These are phyloP conservation scores for Chaetoscypha palmicola DNA, from an alignment of 2,329 filamentous ascomycete species.

Conservation along the genomic window DNA sequence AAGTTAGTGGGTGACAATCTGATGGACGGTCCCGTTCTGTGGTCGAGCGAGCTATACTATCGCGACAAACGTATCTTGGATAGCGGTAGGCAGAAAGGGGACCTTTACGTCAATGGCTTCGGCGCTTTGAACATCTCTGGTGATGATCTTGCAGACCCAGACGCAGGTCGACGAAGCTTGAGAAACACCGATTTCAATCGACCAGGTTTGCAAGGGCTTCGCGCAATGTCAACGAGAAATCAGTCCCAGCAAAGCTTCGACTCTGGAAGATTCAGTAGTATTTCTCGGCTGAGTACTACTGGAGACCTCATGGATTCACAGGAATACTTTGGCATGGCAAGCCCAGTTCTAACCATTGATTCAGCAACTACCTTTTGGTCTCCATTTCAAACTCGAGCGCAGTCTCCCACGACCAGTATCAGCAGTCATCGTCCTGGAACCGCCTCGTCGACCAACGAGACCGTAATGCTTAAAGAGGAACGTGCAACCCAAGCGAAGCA, in stretches of 20 bases:
- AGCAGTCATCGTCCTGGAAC: constrained; percentile 58
- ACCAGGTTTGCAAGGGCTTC: constrained; percentile 49
- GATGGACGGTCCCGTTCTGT: constrained; percentile 77
- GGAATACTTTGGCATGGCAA: constrained; percentile 62
- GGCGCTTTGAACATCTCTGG: constrained; percentile 41
- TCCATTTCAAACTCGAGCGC: constrained; percentile 61
- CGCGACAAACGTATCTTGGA: constrained; percentile 58
- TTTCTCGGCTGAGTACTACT: constrained; percentile 44
- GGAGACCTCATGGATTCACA: constrained; percentile 63
- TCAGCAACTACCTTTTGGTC: constrained; percentile 84
- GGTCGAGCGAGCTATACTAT: constrained; percentile 84
- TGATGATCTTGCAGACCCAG: constrained; percentile 32
- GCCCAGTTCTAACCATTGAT: constrained; percentile 65
- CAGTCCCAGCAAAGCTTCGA: constrained; percentile 64
- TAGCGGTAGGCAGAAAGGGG: constrained; percentile 41
- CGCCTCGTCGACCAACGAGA: constrained; percentile 61
- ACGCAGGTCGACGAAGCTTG: constrained; percentile 28
- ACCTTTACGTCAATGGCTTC: constrained; percentile 40
- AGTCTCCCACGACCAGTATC: constrained; percentile 56
- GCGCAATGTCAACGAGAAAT: constrained; percentile 53
- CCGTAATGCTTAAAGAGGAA: constrained; percentile 49
- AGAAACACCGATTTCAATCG: constrained; percentile 38
- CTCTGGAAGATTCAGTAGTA: constrained; percentile 51
- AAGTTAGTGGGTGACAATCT: constrained; percentile 81
- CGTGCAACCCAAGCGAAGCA: constrained; percentile 61